A percentile compares a stretch with the other conserved stretches of the same genome.
phyloP scores from a whole-genome alignment of 2,329 filamentous ascomycete species.

The Monilinia aucupariae region DNA sequence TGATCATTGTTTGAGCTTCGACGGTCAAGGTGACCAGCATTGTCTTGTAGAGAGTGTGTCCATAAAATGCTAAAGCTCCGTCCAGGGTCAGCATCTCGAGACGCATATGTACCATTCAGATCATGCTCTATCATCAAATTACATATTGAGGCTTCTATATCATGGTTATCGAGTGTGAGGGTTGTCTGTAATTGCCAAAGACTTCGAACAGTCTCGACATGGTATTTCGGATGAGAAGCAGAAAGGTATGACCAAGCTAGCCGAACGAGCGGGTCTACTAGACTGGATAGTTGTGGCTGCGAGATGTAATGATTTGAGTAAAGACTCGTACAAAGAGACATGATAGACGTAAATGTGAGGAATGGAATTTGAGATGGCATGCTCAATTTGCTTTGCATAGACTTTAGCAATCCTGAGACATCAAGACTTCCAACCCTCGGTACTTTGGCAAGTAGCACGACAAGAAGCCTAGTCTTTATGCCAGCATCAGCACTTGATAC shows the following conservation, averaged over 20 bases:
- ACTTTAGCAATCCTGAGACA: constrained; percentile 44
- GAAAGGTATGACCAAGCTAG: constrained; percentile 77
- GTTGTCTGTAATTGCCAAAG: constrained; percentile 80
- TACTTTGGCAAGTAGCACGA: constrained; percentile 51
- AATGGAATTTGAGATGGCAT: constrained; percentile 43
- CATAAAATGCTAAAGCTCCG: constrained; percentile 71
- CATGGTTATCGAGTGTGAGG: constrained; percentile 60
- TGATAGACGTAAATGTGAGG: constrained; percentile 51
- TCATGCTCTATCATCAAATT: constrained; percentile 58
- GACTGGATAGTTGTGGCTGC: constrained; percentile 48
- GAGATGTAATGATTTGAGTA: constrained; percentile 50
- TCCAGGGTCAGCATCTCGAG: constrained; percentile 53
- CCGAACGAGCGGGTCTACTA: constrained; percentile 64
- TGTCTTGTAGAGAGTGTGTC: constrained; percentile 68
- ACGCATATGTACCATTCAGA: constrained; percentile 43
- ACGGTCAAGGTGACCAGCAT: constrained; percentile 42
- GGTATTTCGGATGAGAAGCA: constrained; percentile 80
- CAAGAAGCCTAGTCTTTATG: constrained; percentile 54
- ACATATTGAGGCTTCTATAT: constrained; percentile 75
- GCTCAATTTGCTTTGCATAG: constrained; percentile 46
- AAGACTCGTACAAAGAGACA: constrained; percentile 53
- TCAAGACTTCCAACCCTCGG: constrained; percentile 43
- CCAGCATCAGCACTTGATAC: constrained; percentile 46
- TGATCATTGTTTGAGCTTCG: constrained; percentile 39
- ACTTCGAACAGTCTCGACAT: constrained; percentile 83